phyloP scores from a whole-genome alignment of 2,329 filamentous ascomycete genomes.

The Tolypocladium ophioglossoides region DNA sequence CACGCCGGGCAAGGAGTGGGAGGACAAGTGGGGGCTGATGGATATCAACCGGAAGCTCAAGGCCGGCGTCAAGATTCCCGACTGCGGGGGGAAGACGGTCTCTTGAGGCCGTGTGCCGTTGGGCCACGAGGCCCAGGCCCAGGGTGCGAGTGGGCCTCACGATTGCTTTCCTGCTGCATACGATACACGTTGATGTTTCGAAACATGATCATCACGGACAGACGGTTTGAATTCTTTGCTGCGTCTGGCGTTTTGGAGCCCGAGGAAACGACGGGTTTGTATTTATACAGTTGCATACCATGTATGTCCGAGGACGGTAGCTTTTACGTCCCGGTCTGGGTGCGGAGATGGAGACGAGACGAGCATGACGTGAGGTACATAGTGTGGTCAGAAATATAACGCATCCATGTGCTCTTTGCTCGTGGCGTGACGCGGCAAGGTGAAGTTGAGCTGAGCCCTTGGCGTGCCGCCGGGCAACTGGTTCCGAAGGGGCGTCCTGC shows the following conservation, averaged over 20 bases:
- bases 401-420: background rate
- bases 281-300: background rate
- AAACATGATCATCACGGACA: background rate
- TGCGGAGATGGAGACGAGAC: background rate
- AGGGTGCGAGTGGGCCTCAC: no score
- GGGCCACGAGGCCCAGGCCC: no score
- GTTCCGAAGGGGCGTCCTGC: no score
- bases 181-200: background rate
- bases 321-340: background rate
- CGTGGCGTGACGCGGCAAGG: background rate
- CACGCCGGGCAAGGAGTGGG: constrained; percentile 61
- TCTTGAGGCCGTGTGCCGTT: no score
- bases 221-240: background rate
- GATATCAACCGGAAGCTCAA: constrained; percentile 79
- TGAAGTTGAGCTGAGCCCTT: no score
- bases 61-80: constrained; percentile 71
- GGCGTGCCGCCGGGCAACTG: no score
- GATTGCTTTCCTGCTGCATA: background rate
- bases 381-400: no score
- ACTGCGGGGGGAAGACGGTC: constrained; percentile 68
- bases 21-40: constrained; percentile 93
- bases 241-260: background rate
- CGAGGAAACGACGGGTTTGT: background rate
- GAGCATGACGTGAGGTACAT: background rate
- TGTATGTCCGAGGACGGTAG: background rate